Evolutionary conservation across 2,329 filamentous ascomycete species (phyloP).

Genomic region (Xylogone sp.): DNA sequence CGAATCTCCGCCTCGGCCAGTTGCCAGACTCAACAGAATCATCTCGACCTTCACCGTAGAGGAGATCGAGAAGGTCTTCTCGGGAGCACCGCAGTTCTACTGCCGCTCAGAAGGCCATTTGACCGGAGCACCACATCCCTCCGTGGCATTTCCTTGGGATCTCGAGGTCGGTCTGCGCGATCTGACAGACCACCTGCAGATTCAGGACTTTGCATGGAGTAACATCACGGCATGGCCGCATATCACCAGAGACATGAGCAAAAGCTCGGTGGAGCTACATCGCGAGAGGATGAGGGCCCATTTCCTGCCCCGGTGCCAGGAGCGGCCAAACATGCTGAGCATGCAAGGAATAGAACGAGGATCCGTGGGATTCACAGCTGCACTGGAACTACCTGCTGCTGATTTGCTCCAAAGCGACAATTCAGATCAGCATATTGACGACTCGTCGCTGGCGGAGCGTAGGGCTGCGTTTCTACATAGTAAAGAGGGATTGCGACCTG

Average conservation of each 20-base stretch:
- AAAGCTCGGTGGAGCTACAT: conserved; percentile 27
- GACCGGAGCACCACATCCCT: conserved; percentile 57
- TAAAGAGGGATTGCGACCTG: conserved; percentile 40
- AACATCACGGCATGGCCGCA: conserved; percentile 61
- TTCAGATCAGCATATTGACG: conserved; percentile 21
- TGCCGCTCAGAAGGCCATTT: conserved; percentile 56
- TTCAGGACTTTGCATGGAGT: conserved; percentile 61
- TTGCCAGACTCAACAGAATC: conserved; percentile 47
- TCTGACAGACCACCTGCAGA: conserved; percentile 60
- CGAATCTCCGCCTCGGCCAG: conserved; percentile 34
- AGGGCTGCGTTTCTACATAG: conserved; percentile 28
- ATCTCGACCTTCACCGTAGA: conserved; percentile 55
- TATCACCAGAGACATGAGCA: conserved; percentile 47
- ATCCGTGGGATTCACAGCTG: conserved; percentile 65
- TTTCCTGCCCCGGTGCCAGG: conserved; percentile 26
- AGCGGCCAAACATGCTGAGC: conserved; percentile 64
- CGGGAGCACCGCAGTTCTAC: conserved; percentile 71
- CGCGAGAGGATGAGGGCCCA: conserved; percentile 17
- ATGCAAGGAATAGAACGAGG: conserved; percentile 69
- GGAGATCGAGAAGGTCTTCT: conserved; percentile 68
- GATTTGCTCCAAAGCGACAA: conserved; percentile 62
- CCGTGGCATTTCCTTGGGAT: conserved; percentile 66
- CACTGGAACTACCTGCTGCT: conserved; percentile 60
- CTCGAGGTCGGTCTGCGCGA: conserved; percentile 57
- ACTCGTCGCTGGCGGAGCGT: conserved; percentile 13